Base-by-base conservation (phyloP, 1,284 basidiomycete species). In the Austroboletus novae-zelandiae region DNA sequence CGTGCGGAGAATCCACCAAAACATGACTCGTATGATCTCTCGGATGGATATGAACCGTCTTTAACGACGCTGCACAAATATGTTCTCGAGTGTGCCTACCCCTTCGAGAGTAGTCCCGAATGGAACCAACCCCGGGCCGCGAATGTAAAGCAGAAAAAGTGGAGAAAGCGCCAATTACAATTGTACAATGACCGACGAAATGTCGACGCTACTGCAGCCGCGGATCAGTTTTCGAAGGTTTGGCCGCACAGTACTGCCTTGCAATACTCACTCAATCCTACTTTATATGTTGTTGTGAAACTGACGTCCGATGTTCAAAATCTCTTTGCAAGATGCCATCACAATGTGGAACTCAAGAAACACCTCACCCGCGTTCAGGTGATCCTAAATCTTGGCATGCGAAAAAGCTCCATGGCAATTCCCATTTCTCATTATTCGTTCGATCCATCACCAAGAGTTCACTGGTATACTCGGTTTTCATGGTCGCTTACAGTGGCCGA, bases 331-430 rank as follows among this genome's bases (percentile, higher is more conserved):
- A 54, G 31, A 8, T 63, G 60, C 11, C 55, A 51, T 45, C 49
- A 30, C 5, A 62, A 61, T 39, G n/a, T 40, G 27, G 32, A 42
- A 20, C 40, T 62, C 5, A 39, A 39, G 13, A 29, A 55, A 9
- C 57, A 65, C 23, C 31, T 61, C 2, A 10, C 23, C 17, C 42
- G 52, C 20, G 53, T 63, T 30, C 59, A 63, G 45, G n/a, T 1
- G 2, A 51, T 53, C 20, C 47, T 64, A 13, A 25, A 36, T 6
- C 4, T 23, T 4, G 20, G 20, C 20, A 4, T 23, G 20, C 20
- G 20, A 27, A 1, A 20, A 27, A 6, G 27, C 20, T 39, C 43
- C 1, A 2, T 1, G 3, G 23, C 11, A 4, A 3, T 29, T 11
- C 13, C 40, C 20, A 11, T 4, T 1, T n/a, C 14, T 10, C 52